Conservation (phyloP, 177 flowering plant genomes). For the Vitis hybrid region DNA sequence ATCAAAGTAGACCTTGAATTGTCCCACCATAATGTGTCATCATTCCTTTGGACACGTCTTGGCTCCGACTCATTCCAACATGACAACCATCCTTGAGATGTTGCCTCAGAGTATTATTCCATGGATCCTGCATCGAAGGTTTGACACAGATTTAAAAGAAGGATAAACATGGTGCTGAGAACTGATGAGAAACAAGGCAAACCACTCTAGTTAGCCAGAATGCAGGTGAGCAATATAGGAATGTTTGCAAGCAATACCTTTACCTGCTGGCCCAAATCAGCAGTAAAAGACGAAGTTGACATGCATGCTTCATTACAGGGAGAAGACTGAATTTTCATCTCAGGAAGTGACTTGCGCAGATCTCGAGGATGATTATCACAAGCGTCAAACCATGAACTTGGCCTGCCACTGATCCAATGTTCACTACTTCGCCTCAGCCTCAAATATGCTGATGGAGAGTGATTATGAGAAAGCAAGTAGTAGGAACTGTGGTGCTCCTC, state of each 20-base stretch:
- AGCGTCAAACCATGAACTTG: slow-evolving; percentile 23
- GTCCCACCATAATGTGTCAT: slow-evolving; percentile 12
- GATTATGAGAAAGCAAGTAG: slow-evolving; percentile 47
- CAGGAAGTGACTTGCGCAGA: slow-evolving; percentile 27
- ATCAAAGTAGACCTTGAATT: slow-evolving; percentile 11
- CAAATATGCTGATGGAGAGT: slow-evolving; percentile 38
- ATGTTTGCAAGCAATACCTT: slow-evolving; percentile 25
- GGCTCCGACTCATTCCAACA: slow-evolving; percentile 17
- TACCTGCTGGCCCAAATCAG: slow-evolving; percentile 26
- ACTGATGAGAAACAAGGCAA: background rate
- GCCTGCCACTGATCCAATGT: slow-evolving; percentile 30
- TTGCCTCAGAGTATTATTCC: slow-evolving; percentile 16
- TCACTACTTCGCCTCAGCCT: slow-evolving; percentile 30
- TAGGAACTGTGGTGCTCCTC: slow-evolving; percentile 66
- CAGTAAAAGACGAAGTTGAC: slow-evolving; percentile 22
- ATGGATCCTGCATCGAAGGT: slow-evolving; percentile 27
- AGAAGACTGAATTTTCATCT: slow-evolving; percentile 23
- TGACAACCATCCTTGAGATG: slow-evolving; percentile 12
- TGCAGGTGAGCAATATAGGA: background rate
- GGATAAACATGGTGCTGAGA: background rate
- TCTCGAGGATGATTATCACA: slow-evolving; percentile 29
- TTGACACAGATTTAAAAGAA: background rate
- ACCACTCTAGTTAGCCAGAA: background rate
- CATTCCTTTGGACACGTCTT: slow-evolving; percentile 16
- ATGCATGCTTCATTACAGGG: slow-evolving; percentile 20